Base-by-base conservation (phyloP, 1,284 basidiomycete species). In the Trametes versicolor region DNA sequence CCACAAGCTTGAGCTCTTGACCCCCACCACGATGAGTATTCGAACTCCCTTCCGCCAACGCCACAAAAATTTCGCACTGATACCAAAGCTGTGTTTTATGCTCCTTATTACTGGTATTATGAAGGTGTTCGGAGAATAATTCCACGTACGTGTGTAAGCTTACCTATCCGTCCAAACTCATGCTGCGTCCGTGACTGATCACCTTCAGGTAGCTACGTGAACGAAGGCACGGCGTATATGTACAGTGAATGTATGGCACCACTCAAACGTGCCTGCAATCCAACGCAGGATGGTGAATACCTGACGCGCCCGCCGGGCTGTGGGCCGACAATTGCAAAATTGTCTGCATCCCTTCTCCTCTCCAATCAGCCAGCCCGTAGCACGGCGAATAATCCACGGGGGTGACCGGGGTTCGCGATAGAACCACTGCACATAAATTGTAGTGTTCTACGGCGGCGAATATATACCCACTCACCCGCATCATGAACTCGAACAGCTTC, bases 261-360 rank as follows among this genome's bases (percentile, higher is more conserved):
- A 41, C 8, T 41, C 39, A 17, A 10, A 41, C 17, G 39, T 17
- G 15, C 39, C 12, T 4, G 17, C 39, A 17, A 4, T 17, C 8
- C 39, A 41, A 8, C 15, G 19, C 17, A 43, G 41, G 3, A 17
- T 17, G 15, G 15, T 7, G 6, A 43, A 7, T 3, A 43, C 41
- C 19, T 43, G 41, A n/a, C 41, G 41, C 17, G 41, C 19, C 41
- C 41, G 41, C 1, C 53, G 36, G 23, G 53, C 53, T 2, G 53
- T 55, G 4, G 53, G 53, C 9, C 53, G 53, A 29, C 53, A 55
- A 43, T 39, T 21, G 53, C 53, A 55, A 3, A 17, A 37, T 17
- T 8, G n/a, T 41, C 15, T 55, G 25, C 53, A 55, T 7, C 53
- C 53, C 12, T 19, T 21, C 27, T 55, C 39, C 25, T 36, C 29